Evolutionary conservation across 306 rosid genomes (phyloP), one percentile per base, ranked within the genome.

Genomic region (Ceratonia siliqua): DNA sequence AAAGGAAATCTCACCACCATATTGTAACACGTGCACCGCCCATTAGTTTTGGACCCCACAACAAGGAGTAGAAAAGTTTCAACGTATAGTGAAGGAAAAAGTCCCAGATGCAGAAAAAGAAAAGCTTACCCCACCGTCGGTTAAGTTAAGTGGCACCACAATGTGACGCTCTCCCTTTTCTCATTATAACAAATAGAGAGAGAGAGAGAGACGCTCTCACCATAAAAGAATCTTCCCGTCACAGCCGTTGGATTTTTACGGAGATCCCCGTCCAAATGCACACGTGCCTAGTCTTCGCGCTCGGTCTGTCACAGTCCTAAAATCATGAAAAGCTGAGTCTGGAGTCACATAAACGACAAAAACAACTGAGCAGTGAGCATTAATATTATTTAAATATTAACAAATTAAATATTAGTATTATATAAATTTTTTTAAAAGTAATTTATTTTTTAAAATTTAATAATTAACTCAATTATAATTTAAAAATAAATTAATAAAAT

Each of bases 301-400:
- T 35, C 42, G 0, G 28, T 25, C 62, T 55, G 65, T 14, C 17
- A 13, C 7, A 42, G 78, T 66, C 14, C 73, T 30, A 74, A 64
- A 66, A 43, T 52, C 43, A 38, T 64, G 79, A 80, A 83, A 86
- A 75, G 81, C 62, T 21, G 81, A 62, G 13, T 53, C 59, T 52
- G 59, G 59, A 56, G 86, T 81, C 83, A 63, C 65, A 27, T 33
- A 81, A 81, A 83, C 86, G 62, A 56, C 62, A 78, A 73, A n/a
- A 0, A 48, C 53, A 22, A 45, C 76, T 70, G n/a, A 6, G 50
- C 38, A 30, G 41, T 35, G n/a, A n/a, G n/a, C n/a, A n/a, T n/a
- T n/a, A n/a, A n/a, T n/a, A n/a, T n/a, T n/a, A n/a, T n/a, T n/a
- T n/a, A n/a, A n/a, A n/a, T n/a, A n/a, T n/a, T 9, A 0, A 12